These are phyloP conservation scores for Escovopsis sp. DNA, from an alignment of 2,329 filamentous ascomycete genomes.

Conservation along the genomic window DNA sequence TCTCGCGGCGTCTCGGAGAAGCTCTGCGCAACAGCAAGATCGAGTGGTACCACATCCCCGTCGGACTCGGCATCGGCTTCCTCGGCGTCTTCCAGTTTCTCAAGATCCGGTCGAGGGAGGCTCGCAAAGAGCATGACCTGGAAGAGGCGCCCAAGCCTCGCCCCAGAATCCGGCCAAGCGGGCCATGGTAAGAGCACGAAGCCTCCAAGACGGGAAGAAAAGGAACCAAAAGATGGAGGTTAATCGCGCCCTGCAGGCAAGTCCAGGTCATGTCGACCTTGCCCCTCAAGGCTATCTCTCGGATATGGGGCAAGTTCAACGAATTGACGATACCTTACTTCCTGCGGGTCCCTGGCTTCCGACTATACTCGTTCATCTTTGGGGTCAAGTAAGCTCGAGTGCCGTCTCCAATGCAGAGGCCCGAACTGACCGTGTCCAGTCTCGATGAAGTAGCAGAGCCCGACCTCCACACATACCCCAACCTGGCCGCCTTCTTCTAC, in stretches of 20 bases:
- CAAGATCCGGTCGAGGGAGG: constrained; percentile 47
- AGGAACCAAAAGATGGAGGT: background rate
- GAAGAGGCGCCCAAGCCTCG: constrained; percentile 34
- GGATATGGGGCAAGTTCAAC: constrained; percentile 84
- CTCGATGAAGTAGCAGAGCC: constrained; percentile 76
- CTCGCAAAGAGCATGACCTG: constrained; percentile 31
- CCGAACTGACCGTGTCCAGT: constrained; percentile 23
- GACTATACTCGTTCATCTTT: constrained; percentile 79
- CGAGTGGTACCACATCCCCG: constrained; percentile 82
- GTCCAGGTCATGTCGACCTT: constrained; percentile 89
- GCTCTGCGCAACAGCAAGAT: constrained; percentile 42
- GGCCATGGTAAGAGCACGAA: constrained; percentile 51
- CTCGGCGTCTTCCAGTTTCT: constrained; percentile 75
- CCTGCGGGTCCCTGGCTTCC: constrained; percentile 77
- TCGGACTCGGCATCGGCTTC: constrained; percentile 73
- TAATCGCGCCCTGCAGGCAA: constrained; percentile 35
- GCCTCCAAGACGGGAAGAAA: background rate
- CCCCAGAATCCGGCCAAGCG: constrained; percentile 58
- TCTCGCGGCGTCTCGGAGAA: constrained; percentile 36
- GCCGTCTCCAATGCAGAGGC: background rate
- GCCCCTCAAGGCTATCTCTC: constrained; percentile 77
- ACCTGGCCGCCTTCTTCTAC: constrained; percentile 95
- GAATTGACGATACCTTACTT: constrained; percentile 79
- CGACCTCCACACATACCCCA: constrained; percentile 80
- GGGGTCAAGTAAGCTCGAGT: constrained; percentile 51